A percentile compares a stretch with the other conserved stretches of the same genome.
These are phyloP conservation scores for Auxenochlorella protothecoides DNA, from an alignment of 139 green algal genomes.

Conservation along the genomic window DNA sequence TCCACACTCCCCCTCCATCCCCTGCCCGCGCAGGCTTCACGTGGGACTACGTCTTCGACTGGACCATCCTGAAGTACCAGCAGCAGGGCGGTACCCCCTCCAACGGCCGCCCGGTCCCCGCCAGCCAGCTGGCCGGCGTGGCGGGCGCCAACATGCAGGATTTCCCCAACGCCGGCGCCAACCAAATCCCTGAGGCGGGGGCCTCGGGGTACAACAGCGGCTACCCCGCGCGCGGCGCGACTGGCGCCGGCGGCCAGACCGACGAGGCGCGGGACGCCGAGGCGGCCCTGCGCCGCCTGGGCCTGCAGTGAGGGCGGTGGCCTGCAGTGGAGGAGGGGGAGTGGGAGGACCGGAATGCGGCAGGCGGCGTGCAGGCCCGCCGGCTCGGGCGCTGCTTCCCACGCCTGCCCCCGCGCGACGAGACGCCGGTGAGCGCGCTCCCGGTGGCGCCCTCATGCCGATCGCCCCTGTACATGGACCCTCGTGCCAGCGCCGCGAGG, in stretches of 20 bases:
- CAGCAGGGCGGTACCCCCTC: conserved; percentile 35
- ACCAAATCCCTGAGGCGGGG: not conserved
- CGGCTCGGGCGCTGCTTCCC: no score
- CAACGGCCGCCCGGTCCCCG: not conserved
- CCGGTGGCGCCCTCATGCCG: no score
- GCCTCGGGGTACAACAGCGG: not conserved
- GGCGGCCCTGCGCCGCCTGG: conserved; percentile 22
- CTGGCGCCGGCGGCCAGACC: not conserved
- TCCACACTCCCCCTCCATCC: not conserved
- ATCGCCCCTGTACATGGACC: no score
- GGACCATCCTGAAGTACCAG: conserved; percentile 95
- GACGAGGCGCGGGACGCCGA: conserved; percentile 16
- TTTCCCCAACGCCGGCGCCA: not conserved
- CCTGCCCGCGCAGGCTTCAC: conserved; percentile 66
- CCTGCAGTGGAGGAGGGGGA: no score
- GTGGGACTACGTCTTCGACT: conserved; percentile 99
- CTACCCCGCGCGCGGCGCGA: not conserved
- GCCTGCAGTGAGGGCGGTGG: conserved; percentile 14
- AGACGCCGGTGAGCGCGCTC: no score
- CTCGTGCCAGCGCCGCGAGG: no score
- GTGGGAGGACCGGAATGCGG: no score
- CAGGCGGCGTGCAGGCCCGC: no score
- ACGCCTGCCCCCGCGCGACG: no score
- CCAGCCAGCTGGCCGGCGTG: not conserved
- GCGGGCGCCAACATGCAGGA: not conserved